Base-by-base conservation (phyloP, 2,329 filamentous ascomycete species). In the Colletotrichum musae region DNA sequence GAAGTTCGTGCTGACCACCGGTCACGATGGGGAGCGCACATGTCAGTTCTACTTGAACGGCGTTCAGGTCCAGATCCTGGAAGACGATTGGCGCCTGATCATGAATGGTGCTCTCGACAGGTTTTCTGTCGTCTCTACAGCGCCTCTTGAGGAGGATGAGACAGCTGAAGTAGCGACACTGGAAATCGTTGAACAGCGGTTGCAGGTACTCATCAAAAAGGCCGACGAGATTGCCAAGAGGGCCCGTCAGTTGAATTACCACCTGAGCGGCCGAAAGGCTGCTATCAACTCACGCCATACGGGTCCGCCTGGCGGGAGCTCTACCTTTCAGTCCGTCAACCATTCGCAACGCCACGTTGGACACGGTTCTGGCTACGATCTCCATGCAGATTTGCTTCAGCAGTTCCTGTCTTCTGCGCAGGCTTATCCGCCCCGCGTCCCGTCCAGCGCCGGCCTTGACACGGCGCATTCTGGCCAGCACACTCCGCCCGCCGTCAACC, bases 61-160 rank as follows among this genome's bases (percentile, higher is more conserved):
- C 70, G 88, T 91, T 72, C 89, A 93, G 56, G 92, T 97, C 9
- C 93, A 97, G 81, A 95, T 97, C 70, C 91, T 90, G 18, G 94
- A 97, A 78, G 94, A 97, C 77, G 94, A 97, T 77, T 97, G 92
- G 85, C 88, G 94, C 50, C 83, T 97, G 72, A 95, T 97, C 73
- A 90, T 91, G 63, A 95, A 93, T 47, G 94, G 94, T 32, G 93
- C 93, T 72, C 89, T 95, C 12, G 93, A 97, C 79, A 91, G 94
- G 76, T 85, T 87, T 67, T 75, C 75, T 18, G 88, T 94, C 80
- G 94, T 94, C 18, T 92, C 94, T 2, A 91, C 92, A 15, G 90
- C 95, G 72, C 93, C 94, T 1, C 91, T 96, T 57, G 89, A 93
- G 68, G 94, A 97, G 76, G 94, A 97, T 76, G 94, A 97, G 80